Evolutionary conservation across 495 filamentous ascomycete genomes (phyloP), one percentile per base, ranked within the genome.

Genomic region (Talaromyces trachyspermus): DNA sequence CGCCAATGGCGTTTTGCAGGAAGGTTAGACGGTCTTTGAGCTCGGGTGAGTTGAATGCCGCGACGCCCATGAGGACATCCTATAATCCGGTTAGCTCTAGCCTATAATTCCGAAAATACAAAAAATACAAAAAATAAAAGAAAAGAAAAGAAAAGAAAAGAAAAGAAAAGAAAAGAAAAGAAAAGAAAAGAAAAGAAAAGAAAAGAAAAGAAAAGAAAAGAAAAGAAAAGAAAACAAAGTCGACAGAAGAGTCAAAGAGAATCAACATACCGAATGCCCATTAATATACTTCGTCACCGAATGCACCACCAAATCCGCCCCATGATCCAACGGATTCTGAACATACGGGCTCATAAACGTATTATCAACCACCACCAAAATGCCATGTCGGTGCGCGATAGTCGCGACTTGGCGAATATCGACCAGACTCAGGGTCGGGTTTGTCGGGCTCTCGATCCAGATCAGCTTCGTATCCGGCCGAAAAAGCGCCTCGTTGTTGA

Each of bases 271-370:
- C 9, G 79, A 84, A 68, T 99, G 92, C 5, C 92, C 92, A 61
- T 99, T 99, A 65, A 99, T 97, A 69, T 97, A 99, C 66, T 99
- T 99, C 6, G 92, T 99, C n/a, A 99, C 92, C 30, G 85, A 90
- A 73, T 99, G 92, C n/a, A 97, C 83, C 35, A 97, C 92, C 38
- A 99, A 89, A 60, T 99, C 94, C 27, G 92, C 92, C 55, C 92
- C 92, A 66, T 94, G 88, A 55, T 89, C 80, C 20, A 99, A 76
- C 2, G 92, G 92, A 63, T 96, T 97, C 66, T 99, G 92, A 19
- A 97, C 75, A 61, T 97, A 99, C 20, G 92, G 92, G 50, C 81
- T 87, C 56, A 99, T 70, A 72, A 99, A 99, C 2, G 92, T 99
- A 72, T 99, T 99, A 68, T 99, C 92, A 2, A 99, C 92, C 4